Evolutionary conservation across 495 filamentous ascomycete species (phyloP).

Genomic region (Hypoxylon intermedium): DNA sequence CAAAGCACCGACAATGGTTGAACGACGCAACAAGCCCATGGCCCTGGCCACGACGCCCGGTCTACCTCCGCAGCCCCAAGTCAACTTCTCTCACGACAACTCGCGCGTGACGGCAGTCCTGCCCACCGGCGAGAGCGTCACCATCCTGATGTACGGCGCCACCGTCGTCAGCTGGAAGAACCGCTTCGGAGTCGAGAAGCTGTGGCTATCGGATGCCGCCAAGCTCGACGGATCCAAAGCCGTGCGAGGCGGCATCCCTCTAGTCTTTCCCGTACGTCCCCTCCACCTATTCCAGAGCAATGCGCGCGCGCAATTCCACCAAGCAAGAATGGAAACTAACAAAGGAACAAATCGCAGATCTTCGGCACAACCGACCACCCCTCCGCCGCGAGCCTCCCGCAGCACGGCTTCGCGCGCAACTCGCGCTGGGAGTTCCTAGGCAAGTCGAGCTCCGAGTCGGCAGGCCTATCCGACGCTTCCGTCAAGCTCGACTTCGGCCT

Average conservation of each 20-base stretch:
- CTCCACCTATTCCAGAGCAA: neutral
- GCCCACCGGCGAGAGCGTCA: constrained; percentile 83
- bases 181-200: constrained; percentile 77
- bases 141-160: constrained; percentile 87
- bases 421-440: constrained; percentile 80
- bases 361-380: constrained; percentile 84
- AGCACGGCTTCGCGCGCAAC: constrained; percentile 95
- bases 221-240: constrained; percentile 64
- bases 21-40: constrained; percentile 80
- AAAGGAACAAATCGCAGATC: constrained; percentile 60
- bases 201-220: constrained; percentile 85
- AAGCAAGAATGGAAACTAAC: too few species aligned
- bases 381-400: constrained; percentile 75
- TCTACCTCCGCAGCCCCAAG: constrained; percentile 68
- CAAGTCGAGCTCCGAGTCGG: constrained; percentile 67
- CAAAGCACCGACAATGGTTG: constrained; percentile 66
- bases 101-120: constrained; percentile 72
- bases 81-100: constrained; percentile 71
- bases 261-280: constrained; percentile 88
- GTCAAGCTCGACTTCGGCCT: constrained; percentile 97
- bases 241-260: constrained; percentile 81
- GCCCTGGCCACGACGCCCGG: constrained; percentile 73
- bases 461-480: constrained; percentile 61
- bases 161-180: constrained; percentile 94
- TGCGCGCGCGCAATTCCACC: too few species aligned